Base-by-base conservation (phyloP, 768 basidiomycete genomes). In the Gyrodon lividus region DNA sequence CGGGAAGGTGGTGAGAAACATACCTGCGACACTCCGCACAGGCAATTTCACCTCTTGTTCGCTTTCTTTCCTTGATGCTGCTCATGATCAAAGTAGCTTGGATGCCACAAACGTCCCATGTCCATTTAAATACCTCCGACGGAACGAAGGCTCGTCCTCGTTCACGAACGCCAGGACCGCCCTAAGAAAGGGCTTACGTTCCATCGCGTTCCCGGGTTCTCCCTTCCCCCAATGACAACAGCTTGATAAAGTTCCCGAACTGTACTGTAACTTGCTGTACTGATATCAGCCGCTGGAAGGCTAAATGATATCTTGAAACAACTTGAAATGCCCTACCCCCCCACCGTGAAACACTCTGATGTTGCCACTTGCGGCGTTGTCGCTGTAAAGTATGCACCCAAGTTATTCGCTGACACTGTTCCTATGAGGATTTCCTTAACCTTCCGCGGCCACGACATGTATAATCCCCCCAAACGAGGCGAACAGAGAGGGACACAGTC, bases 1-100 rank as follows among this genome's bases (percentile, higher is more conserved):
- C 3, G 31, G 42, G n/a, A 28, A 34, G 17, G 12, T 22, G 31
- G 44, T 24, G 16, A 17, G 24, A 28, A 41, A 23, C 57, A 40
- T 34, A 67, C 66, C 68, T 47, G 17, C 66, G 62, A 51, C 67
- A 69, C 50, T 69, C 67, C 6, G 66, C 68, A 17, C 68, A 69
- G 12, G 67, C 62, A 37, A 69, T 62, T 33, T 69, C 63, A 12
- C 68, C 63, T 33, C 55, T 55, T 9, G 43, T 59, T 7, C 65
- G 57, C n/a, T 62, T 58, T 33, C 51, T 46, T 44, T 68, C 64
- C 37, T 57, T 67, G 49, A 17, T 52, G 26, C 46, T 16, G 30
- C 31, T 55, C 60, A 62, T 61, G 30, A 26, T 26, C 23, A 33
- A 17, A 22, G 43, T 30, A 49, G 20, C 24, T 28, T n/a, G 22